Conservation (phyloP, 257 asterid species). For the Capsicum pubescens region DNA sequence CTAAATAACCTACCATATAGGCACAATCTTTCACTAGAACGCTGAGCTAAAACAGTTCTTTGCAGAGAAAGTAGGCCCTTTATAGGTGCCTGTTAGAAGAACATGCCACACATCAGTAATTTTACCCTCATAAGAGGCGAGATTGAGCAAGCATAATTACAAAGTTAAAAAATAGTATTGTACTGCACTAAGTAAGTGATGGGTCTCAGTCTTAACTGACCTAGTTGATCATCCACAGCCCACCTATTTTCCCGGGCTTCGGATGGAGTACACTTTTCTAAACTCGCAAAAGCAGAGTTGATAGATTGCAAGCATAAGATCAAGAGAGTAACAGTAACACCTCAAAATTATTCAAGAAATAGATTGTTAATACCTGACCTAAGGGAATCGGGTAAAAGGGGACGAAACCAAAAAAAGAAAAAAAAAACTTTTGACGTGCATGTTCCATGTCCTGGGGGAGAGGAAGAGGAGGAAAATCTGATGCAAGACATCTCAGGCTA, state of each 20-base stretch:
- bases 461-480: not conserved
- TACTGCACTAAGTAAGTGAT: not conserved
- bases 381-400: not conserved
- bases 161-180: not conserved
- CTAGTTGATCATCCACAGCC: not conserved
- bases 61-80: slow-evolving; percentile 73
- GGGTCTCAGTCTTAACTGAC: not conserved
- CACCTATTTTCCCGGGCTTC: not conserved
- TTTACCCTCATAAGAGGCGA: not conserved
- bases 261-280: not conserved
- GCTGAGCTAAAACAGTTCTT: slow-evolving; percentile 52
- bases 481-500: not conserved
- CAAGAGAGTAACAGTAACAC: not conserved
- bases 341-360: not conserved
- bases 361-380: not conserved
- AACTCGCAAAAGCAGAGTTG: slow-evolving; percentile 1
- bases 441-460: not conserved
- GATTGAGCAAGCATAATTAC: slow-evolving; percentile 2
- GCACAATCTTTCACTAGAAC: slow-evolving; percentile 54
- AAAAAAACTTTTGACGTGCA: not conserved
- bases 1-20: slow-evolving; percentile 60
- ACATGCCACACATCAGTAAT: slow-evolving; percentile 21
- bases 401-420: not conserved
- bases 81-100: slow-evolving; percentile 68
- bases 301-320: slow-evolving; percentile 10